Percentiles rank a stretch among this genome's conserved stretches.
These are phyloP conservation scores for Curvularia spicifera DNA, from an alignment of 2,329 filamentous ascomycete genomes.

Conservation along the genomic window DNA sequence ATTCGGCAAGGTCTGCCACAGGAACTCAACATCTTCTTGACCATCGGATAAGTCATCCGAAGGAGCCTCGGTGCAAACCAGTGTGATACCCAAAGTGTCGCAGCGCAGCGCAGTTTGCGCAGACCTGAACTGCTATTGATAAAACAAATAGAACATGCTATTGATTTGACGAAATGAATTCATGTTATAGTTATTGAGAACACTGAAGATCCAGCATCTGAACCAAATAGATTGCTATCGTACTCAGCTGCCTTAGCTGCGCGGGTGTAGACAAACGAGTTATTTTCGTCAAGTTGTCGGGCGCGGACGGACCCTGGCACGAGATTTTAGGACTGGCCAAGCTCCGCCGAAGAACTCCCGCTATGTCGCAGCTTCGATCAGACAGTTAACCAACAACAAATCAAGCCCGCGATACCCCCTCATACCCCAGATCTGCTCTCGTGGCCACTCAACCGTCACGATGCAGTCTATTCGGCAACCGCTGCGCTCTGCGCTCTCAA, in stretches of 20 bases:
- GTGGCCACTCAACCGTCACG: conserved; percentile 50
- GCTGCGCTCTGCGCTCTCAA: conserved; percentile 70
- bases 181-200: neutral
- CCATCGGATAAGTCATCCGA: neutral
- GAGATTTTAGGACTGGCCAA: conserved; percentile 29
- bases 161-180: neutral
- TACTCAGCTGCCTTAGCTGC: neutral
- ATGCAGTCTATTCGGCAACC: conserved; percentile 89
- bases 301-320: conserved; percentile 21
- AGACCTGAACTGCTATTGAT: neutral
- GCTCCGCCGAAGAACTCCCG: conserved; percentile 30
- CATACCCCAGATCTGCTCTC: conserved; percentile 29
- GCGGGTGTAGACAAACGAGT: conserved; percentile 12
- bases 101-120: neutral
- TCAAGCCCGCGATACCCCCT: conserved; percentile 21
- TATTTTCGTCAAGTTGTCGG: conserved; percentile 26
- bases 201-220: neutral
- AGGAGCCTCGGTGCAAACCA: neutral
- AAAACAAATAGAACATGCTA: neutral
- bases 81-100: neutral
- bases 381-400: conserved; percentile 28
- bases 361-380: conserved; percentile 33
- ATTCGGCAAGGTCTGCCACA: neutral
- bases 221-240: neutral
- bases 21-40: neutral